Conservation (phyloP, 2,329 filamentous ascomycete species). For the Epichloe scottii region DNA sequence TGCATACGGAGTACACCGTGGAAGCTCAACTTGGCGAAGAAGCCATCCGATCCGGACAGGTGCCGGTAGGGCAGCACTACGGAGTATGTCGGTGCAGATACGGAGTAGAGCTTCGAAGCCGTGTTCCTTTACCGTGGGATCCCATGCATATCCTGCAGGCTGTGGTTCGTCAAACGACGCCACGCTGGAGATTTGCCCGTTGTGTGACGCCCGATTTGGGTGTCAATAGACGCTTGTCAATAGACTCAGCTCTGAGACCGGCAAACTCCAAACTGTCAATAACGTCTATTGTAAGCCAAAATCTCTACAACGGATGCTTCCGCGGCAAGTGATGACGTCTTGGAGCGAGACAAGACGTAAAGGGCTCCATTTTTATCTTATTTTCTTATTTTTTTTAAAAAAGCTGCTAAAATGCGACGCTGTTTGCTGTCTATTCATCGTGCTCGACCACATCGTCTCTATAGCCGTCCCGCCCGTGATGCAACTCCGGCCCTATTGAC, state of each 20-base stretch:
- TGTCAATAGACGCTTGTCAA: conserved; percentile 23
- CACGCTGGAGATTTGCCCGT: conserved; percentile 3
- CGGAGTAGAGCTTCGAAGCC: neutral
- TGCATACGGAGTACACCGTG: neutral
- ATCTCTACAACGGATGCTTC: conserved; percentile 2
- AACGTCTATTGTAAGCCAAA: conserved; percentile 3
- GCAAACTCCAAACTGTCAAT: conserved; percentile 6
- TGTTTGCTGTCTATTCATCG: conserved; percentile 3
- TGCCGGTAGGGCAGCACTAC: neutral
- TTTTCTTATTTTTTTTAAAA: neutral
- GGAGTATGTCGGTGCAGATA: neutral
- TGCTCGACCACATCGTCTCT: neutral
- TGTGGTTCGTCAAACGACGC: conserved; percentile 16
- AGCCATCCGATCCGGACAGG: neutral
- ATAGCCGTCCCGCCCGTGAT: neutral
- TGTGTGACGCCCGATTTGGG: conserved; percentile 18
- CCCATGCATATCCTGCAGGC: neutral
- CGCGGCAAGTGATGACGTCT: neutral
- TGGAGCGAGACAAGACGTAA: neutral
- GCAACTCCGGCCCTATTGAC: neutral
- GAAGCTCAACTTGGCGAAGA: neutral
- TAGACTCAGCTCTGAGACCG: conserved; percentile 10
- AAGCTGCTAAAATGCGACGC: neutral
- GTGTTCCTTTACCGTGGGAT: neutral
- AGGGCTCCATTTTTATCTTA: neutral